phyloP scores from a whole-genome alignment of 805 yeast species.

The Diddensiella caesifluorescens region DNA sequence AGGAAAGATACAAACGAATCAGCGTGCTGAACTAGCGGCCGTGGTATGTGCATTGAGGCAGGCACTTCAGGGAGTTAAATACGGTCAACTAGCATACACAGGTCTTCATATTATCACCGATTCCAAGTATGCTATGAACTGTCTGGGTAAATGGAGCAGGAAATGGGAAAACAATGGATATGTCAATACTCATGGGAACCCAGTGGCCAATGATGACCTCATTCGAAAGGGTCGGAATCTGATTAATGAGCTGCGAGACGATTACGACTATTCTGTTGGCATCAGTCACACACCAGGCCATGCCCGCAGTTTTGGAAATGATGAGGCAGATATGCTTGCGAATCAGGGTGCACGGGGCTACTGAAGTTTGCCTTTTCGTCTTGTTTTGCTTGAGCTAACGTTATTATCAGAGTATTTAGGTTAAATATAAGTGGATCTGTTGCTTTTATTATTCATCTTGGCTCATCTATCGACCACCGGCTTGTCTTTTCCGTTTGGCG shows the following conservation, averaged over 20 bases:
- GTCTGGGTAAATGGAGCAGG: conserved; percentile 51
- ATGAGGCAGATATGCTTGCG: conserved; percentile 71
- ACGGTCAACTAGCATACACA: conserved; percentile 8
- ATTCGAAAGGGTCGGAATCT: conserved; percentile 35
- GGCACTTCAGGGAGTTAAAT: conserved; percentile 14
- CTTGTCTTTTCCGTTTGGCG: conserved; percentile 45
- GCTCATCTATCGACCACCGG: conserved; percentile 5
- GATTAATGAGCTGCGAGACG: conserved; percentile 37
- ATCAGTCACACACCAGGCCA: conserved; percentile 71
- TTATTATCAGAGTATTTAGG: too few species aligned
- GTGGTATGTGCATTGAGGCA: conserved; percentile 51
- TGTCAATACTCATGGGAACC: conserved; percentile 38
- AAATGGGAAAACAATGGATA: conserved; percentile 58
- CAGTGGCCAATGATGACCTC: conserved; percentile 50
- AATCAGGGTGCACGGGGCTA: conserved; percentile 18
- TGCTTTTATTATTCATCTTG: too few species aligned
- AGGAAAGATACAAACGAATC: conserved; percentile 57
- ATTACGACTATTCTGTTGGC: conserved; percentile 32
- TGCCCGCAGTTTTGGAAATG: conserved; percentile 64
- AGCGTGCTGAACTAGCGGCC: conserved; percentile 74
- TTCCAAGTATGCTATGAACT: conserved; percentile 58
- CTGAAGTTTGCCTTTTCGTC: too few species aligned
- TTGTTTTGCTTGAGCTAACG: too few species aligned
- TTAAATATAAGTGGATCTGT: too few species aligned
- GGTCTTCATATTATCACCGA: conserved; percentile 55